A percentile compares a stretch with the other conserved stretches of the same genome.
These are phyloP conservation scores for Colletotrichum agaves DNA, from an alignment of 2,329 filamentous ascomycete species.

Conservation along the genomic window DNA sequence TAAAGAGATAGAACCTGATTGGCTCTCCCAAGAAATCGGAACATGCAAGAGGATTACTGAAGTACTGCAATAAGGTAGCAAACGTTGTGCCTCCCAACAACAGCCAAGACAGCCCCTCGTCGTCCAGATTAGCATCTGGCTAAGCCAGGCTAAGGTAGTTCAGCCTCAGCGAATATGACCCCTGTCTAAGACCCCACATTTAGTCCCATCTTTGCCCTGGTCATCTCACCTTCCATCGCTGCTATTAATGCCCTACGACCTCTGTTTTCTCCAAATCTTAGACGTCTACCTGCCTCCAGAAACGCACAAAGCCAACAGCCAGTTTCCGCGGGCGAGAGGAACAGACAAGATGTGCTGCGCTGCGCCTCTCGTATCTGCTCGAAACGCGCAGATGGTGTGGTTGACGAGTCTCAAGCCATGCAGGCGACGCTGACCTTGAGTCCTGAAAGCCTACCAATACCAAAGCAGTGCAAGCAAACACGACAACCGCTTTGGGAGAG, in stretches of 20 bases:
- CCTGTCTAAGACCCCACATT: neutral
- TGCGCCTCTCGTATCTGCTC: constrained; percentile 13
- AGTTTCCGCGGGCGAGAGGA: neutral
- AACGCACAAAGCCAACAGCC: neutral
- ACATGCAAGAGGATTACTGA: constrained; percentile 5
- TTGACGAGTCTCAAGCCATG: neutral
- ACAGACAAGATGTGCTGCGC: neutral
- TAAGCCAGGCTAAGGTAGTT: constrained; percentile 20
- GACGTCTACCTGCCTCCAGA: neutral
- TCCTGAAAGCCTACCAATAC: constrained; percentile 25
- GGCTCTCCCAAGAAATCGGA: constrained; percentile 21
- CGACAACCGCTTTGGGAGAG: neutral
- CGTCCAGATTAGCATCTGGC: constrained; percentile 35
- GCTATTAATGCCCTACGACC: neutral
- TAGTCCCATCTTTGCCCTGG: neutral
- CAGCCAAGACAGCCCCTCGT: constrained; percentile 6
- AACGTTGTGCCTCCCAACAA: constrained; percentile 5
- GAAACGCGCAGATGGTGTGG: neutral
- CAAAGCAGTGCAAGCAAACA: constrained; percentile 26
- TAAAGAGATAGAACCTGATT: neutral
- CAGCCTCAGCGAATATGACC: constrained; percentile 21
- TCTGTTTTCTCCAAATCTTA: constrained; percentile 7
- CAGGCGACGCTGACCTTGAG: constrained; percentile 19
- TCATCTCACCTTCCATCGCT: no score
- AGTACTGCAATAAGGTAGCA: constrained; percentile 2